Percentiles rank a stretch among this genome's conserved stretches.
Conservation (phyloP, 129 eudicot species). For the Flaveria ramosissima region DNA sequence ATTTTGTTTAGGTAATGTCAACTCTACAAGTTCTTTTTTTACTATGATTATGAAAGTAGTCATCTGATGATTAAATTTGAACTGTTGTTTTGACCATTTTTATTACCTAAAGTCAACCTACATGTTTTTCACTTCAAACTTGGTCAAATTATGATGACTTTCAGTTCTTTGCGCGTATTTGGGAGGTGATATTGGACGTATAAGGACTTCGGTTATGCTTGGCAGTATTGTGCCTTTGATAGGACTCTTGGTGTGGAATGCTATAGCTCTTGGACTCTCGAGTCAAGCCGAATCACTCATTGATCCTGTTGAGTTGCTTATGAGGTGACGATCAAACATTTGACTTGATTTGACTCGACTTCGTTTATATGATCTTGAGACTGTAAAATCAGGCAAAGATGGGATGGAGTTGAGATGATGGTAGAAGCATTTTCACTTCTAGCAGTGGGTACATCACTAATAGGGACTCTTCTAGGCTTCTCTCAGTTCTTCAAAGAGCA, state of each 20-base stretch:
- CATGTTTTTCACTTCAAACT: neutral
- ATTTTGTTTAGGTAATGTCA: constrained; percentile 37
- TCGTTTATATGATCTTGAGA: neutral
- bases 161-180: constrained; percentile 86
- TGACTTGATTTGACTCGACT: constrained; percentile 21
- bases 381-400: constrained; percentile 49
- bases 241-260: constrained; percentile 70
- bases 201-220: constrained; percentile 66
- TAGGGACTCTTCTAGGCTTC: constrained; percentile 77
- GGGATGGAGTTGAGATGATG: constrained; percentile 79
- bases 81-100: neutral
- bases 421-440: constrained; percentile 86
- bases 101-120: neutral
- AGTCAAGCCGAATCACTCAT: constrained; percentile 47
- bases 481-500: constrained; percentile 89
- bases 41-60: neutral
- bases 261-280: constrained; percentile 68
- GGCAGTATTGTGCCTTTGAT: constrained; percentile 78
- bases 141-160: constrained; percentile 21
- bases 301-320: constrained; percentile 76
- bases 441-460: constrained; percentile 83
- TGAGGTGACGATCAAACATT: constrained; percentile 49
- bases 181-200: constrained; percentile 66
- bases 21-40: neutral
- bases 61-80: neutral